phyloP scores from a whole-genome alignment of 176 grass and related monocot species.

The Avena eriantha region DNA sequence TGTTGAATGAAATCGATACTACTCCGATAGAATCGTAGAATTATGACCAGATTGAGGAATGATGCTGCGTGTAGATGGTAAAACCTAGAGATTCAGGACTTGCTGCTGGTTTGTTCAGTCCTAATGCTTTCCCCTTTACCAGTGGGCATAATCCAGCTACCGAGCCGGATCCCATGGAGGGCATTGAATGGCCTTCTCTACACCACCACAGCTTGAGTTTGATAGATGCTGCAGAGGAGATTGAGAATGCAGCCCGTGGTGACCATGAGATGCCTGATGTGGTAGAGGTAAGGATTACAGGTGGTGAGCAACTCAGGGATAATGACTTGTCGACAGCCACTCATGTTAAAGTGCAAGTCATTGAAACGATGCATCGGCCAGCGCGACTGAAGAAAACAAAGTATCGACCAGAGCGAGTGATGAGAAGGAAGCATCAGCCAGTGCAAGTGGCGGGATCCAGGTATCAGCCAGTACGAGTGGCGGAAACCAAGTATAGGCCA shows the following conservation, averaged over 20 bases:
- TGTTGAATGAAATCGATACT: neutral
- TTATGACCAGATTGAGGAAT: neutral
- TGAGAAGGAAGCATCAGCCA: constrained; percentile 27
- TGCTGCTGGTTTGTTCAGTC: neutral
- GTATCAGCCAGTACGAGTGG: constrained; percentile 29
- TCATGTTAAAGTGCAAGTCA: constrained; percentile 4
- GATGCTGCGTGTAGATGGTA: neutral
- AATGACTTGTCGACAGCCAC: constrained; percentile 11
- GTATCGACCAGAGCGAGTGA: constrained; percentile 45
- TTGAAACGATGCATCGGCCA: constrained; percentile 21
- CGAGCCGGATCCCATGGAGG: neutral
- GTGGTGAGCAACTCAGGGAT: constrained; percentile 17
- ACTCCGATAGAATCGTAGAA: neutral
- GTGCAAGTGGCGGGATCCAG: neutral
- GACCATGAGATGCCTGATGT: constrained; percentile 43
- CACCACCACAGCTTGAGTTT: constrained; percentile 1
- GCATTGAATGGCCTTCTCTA: constrained; percentile 35
- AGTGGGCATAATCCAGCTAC: constrained; percentile 28
- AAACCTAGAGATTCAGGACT: constrained; percentile 24
- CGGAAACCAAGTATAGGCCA: constrained; percentile 51
- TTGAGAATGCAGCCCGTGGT: constrained; percentile 17
- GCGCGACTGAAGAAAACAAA: neutral
- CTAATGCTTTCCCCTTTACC: constrained; percentile 10
- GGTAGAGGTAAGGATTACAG: neutral
- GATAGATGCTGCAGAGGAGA: constrained; percentile 27